Conservation (phyloP, 2,329 filamentous ascomycete genomes). For the Sarocladium brachiariae region DNA sequence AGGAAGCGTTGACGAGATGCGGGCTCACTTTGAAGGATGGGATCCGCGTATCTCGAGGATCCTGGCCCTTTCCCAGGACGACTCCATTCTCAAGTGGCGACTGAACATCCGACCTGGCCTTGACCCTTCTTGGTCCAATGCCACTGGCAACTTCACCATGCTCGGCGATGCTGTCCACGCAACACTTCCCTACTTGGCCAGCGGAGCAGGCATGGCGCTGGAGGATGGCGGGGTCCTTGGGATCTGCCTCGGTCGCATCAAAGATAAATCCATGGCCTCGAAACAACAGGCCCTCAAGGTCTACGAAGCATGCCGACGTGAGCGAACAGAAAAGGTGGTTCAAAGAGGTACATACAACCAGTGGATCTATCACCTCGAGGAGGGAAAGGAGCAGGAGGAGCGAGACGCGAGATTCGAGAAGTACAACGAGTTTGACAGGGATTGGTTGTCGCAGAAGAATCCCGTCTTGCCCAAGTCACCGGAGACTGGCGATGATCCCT, state of each 20-base stretch:
- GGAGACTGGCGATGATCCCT: slow-evolving; percentile 32
- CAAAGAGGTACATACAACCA: slow-evolving; percentile 54
- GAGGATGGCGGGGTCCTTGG: slow-evolving; percentile 30
- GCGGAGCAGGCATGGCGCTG: slow-evolving; percentile 51
- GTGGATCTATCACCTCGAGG: slow-evolving; percentile 53
- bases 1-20: slow-evolving; percentile 42
- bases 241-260: slow-evolving; percentile 42
- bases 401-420: slow-evolving; percentile 34
- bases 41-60: slow-evolving; percentile 51
- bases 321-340: slow-evolving; percentile 54
- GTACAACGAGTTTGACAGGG: slow-evolving; percentile 24
- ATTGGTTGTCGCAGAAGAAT: slow-evolving; percentile 20
- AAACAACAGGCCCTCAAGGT: slow-evolving; percentile 30
- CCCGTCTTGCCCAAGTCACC: slow-evolving; percentile 16
- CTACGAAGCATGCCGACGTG: slow-evolving; percentile 52
- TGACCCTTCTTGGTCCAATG: slow-evolving; percentile 46
- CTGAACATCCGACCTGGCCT: slow-evolving; percentile 49
- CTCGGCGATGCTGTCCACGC: slow-evolving; percentile 60
- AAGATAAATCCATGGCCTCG: slow-evolving; percentile 27
- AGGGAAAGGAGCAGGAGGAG: slow-evolving; percentile 48
- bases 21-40: slow-evolving; percentile 47
- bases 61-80: slow-evolving; percentile 39
- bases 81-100: slow-evolving; percentile 55
- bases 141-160: slow-evolving; percentile 48
- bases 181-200: slow-evolving; percentile 55